Evolutionary conservation across 345 rosid genomes (phyloP), one percentile per base, ranked within the genome.

Genomic region (Pseudoturritis turrita): DNA sequence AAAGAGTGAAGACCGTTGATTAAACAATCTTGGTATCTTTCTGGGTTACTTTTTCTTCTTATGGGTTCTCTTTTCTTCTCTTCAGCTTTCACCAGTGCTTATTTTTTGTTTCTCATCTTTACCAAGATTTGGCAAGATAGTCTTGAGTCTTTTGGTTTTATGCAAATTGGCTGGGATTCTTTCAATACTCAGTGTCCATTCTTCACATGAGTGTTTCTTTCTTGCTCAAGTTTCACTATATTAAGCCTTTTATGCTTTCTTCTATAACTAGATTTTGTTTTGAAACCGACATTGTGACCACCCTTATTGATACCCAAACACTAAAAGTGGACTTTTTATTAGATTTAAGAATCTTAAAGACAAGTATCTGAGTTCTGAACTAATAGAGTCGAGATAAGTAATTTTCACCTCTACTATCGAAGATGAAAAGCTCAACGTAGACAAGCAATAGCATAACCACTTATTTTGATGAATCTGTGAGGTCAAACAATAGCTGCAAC

Each of bases 71-170:
- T n/a, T n/a, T n/a, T n/a, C n/a, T n/a, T n/a, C n/a, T n/a, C n/a
- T n/a, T n/a, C n/a, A n/a, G n/a, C n/a, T 13, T 52, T 37, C 36
- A n/a, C 29, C 33, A 23, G 17, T n/a, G n/a, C n/a, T n/a, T n/a
- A n/a, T 63, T 59, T 3, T 50, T 51, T 43, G 7, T 23, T n/a
- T 23, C 18, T 45, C n/a, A n/a, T 47, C 64, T 60, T 52, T 53
- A 68, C 74, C 64, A 75, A 60, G 63, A 68, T 75, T 75, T 75
- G 79, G 79, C 53, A 68, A 67, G 74, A 75, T 52, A 18, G 67
- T 12, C 6, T 1, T 0, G 55, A 67, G 7, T 43, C 63, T 7
- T 68, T 53, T 62, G 65, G 56, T 36, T 53, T 22, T 23, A 61
- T 23, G 43, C 58, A 68, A 23, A 25, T 68, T 68, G 64, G 57